Evolutionary conservation across 768 basidiomycete genomes (phyloP).

Genomic region (Phanerodontia chrysosporium): DNA sequence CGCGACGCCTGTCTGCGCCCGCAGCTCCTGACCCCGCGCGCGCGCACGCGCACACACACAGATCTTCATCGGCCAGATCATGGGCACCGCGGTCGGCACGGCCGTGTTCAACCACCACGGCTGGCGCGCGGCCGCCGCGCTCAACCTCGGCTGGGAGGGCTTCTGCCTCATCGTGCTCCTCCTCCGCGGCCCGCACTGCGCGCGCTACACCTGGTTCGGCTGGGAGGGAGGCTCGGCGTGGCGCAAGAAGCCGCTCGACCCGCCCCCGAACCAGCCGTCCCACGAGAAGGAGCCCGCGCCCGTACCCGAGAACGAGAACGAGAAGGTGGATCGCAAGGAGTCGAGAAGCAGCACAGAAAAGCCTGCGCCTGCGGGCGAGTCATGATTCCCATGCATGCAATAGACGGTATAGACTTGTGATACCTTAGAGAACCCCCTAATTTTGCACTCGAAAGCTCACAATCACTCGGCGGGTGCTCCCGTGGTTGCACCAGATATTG

Average conservation of each 20-base stretch:
- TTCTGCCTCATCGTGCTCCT: conserved; percentile 55
- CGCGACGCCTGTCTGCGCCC: background rate
- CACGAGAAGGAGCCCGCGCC: no score
- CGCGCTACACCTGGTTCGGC: conserved; percentile 57
- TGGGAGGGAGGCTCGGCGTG: conserved; percentile 47
- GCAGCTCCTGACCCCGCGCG: background rate
- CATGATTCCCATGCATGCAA: background rate
- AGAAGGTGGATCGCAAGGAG: background rate
- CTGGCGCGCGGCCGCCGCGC: conserved; percentile 62
- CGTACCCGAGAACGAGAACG: background rate
- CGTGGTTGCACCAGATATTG: no score
- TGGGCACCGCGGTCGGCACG: conserved; percentile 75
- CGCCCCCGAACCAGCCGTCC: background rate
- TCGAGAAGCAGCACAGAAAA: background rate
- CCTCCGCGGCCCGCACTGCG: conserved; percentile 62
- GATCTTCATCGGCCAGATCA: conserved; percentile 77
- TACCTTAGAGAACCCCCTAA: no score
- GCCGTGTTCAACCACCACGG: conserved; percentile 65
- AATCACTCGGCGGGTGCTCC: no score
- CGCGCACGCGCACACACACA: conserved; percentile 13
- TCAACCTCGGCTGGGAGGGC: conserved; percentile 56
- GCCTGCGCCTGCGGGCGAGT: background rate
- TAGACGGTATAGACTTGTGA: background rate
- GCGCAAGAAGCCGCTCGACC: background rate
- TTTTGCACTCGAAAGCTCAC: no score